Conservation (phyloP, 768 basidiomycete species). For the Macrolepiota fuliginosa region DNA sequence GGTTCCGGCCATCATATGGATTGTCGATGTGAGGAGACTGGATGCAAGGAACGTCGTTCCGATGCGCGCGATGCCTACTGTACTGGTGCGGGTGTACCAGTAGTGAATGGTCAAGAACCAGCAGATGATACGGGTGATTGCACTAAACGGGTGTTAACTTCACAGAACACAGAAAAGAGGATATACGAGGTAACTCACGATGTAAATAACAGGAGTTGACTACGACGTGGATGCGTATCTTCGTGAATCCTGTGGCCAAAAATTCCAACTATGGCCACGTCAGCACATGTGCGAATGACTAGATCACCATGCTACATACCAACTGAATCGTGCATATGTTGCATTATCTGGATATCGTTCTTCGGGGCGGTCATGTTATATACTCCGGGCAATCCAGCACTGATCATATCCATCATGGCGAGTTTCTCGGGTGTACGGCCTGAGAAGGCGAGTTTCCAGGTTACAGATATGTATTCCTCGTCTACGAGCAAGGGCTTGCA, state of each 20-base stretch:
- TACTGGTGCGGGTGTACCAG: slow-evolving; percentile 33
- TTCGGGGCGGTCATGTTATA: slow-evolving; percentile 22
- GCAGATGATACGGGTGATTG: slow-evolving; percentile 7
- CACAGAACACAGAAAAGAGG: not conserved
- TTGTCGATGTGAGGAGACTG: slow-evolving; percentile 6
- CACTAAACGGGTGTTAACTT: slow-evolving; percentile 11
- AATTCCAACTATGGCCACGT: slow-evolving; percentile 18
- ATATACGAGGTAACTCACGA: slow-evolving; percentile 15
- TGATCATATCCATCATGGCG: slow-evolving; percentile 16
- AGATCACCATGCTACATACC: slow-evolving; percentile 18
- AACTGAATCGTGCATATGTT: slow-evolving; percentile 22
- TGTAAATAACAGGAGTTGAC: slow-evolving; percentile 8
- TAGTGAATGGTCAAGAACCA: slow-evolving; percentile 23
- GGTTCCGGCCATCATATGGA: not conserved
- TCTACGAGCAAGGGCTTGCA: slow-evolving; percentile 5
- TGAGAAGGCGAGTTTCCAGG: slow-evolving; percentile 31
- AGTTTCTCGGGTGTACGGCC: slow-evolving; percentile 24
- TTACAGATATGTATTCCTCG: slow-evolving; percentile 26
- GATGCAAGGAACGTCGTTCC: slow-evolving; percentile 22
- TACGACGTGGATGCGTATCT: slow-evolving; percentile 28
- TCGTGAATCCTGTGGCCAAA: slow-evolving; percentile 25
- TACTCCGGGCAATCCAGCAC: not conserved
- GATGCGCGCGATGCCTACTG: slow-evolving; percentile 26
- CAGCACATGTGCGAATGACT: slow-evolving; percentile 8
- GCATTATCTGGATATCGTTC: slow-evolving; percentile 17